phyloP scores from a whole-genome alignment of 129 eudicot genomes.

The Lactuca sativa region DNA sequence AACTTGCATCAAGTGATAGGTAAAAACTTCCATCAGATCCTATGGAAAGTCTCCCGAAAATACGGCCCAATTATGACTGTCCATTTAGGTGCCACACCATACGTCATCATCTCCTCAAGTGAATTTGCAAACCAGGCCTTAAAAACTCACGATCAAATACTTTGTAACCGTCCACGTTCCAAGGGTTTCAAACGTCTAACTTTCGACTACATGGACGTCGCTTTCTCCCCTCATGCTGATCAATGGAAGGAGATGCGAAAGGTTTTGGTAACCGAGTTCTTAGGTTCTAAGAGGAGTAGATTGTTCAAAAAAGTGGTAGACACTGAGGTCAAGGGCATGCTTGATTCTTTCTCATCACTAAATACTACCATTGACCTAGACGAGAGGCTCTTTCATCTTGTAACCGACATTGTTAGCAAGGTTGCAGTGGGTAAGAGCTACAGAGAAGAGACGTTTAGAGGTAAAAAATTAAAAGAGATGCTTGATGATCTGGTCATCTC shows the following conservation, averaged over 20 bases:
- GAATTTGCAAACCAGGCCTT: slow-evolving; percentile 5
- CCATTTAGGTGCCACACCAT: not conserved
- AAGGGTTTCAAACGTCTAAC: slow-evolving; percentile 15
- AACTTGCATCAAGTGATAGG: not conserved
- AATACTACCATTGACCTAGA: not conserved
- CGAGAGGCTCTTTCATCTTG: not conserved
- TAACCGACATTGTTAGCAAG: not conserved
- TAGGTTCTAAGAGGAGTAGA: slow-evolving; percentile 13
- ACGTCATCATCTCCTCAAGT: slow-evolving; percentile 30
- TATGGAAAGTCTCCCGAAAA: not conserved
- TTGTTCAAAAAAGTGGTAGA: not conserved
- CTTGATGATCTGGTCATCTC: not conserved
- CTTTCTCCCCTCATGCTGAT: slow-evolving; percentile 27
- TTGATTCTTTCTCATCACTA: not conserved
- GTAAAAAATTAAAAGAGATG: not conserved
- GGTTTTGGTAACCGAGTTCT: slow-evolving; percentile 18
- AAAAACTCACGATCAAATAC: slow-evolving; percentile 27
- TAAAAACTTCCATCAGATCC: slow-evolving; percentile 1
- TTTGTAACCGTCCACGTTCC: slow-evolving; percentile 29
- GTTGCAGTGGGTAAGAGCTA: not conserved
- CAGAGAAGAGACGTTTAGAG: not conserved
- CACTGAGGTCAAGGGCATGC: not conserved
- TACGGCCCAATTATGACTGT: slow-evolving; percentile 13
- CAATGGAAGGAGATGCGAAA: slow-evolving; percentile 33
- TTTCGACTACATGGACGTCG: slow-evolving; percentile 22